These are phyloP conservation scores for Mycena sp. DNA, from an alignment of 1,284 basidiomycete species.

Conservation along the genomic window DNA sequence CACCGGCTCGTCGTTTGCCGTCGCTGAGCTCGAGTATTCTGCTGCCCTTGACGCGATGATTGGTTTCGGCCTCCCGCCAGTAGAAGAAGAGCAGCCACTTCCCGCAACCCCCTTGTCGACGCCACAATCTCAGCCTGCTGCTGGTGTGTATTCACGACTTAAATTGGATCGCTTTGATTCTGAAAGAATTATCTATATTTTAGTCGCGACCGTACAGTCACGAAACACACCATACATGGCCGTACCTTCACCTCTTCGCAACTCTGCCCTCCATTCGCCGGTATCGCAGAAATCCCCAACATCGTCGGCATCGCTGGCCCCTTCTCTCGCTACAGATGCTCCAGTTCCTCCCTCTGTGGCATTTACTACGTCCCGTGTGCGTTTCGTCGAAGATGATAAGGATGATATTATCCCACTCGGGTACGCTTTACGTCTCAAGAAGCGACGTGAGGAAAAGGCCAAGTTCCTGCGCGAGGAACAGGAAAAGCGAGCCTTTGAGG, in stretches of 20 bases:
- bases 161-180: slow-evolving; percentile 7
- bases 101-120: neutral
- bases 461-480: slow-evolving; percentile 70
- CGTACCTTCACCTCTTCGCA: slow-evolving; percentile 64
- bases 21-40: slow-evolving; percentile 79
- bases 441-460: slow-evolving; percentile 76
- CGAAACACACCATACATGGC: slow-evolving; percentile 44
- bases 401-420: slow-evolving; percentile 74
- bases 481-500: slow-evolving; percentile 56
- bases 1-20: slow-evolving; percentile 61
- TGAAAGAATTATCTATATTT: slow-evolving; percentile 21
- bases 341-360: slow-evolving; percentile 29
- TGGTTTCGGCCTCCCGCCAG: slow-evolving; percentile 20
- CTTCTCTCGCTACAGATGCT: slow-evolving; percentile 5
- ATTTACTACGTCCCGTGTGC: slow-evolving; percentile 66
- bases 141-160: slow-evolving; percentile 12
- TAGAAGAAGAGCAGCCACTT: slow-evolving; percentile 1
- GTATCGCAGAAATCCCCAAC: slow-evolving; percentile 6
- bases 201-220: slow-evolving; percentile 5
- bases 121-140: slow-evolving; percentile 10
- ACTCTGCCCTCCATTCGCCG: slow-evolving; percentile 30
- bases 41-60: slow-evolving; percentile 65
- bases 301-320: neutral
- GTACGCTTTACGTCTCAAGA: slow-evolving; percentile 72
- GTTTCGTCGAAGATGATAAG: slow-evolving; percentile 73